phyloP scores from a whole-genome alignment of 2,329 filamentous ascomycete species.

The Curvularia spicifera region DNA sequence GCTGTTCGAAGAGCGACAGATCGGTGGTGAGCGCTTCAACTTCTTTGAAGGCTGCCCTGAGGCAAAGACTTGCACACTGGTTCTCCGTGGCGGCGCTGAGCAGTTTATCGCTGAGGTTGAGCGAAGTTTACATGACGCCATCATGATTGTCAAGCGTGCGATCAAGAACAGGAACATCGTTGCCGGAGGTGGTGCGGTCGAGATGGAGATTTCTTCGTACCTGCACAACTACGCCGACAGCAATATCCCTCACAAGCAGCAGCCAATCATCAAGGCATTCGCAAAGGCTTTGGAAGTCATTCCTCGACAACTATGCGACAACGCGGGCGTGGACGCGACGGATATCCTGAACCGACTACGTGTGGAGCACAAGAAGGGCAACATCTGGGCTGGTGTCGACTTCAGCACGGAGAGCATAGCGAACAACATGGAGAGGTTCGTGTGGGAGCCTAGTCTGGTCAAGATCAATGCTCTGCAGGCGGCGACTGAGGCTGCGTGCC shows the following conservation, averaged over 20 bases:
- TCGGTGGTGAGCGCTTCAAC: conserved; percentile 97
- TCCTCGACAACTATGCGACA: conserved; percentile 95
- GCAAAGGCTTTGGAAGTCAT: conserved; percentile 97
- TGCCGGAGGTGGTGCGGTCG: conserved; percentile 88
- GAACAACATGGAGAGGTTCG: conserved; percentile 93
- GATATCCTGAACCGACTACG: conserved; percentile 96
- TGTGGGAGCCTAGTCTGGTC: conserved; percentile 95
- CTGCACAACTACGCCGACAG: conserved; percentile 91
- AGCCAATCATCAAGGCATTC: conserved; percentile 96
- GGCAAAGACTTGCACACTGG: conserved; percentile 95
- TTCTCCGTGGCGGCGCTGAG: conserved; percentile 94
- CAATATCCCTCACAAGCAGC: conserved; percentile 93
- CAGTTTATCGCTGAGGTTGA: conserved; percentile 99
- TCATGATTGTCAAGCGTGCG: conserved; percentile 99
- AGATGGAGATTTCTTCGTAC: conserved; percentile 97
- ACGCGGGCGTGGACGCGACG: conserved; percentile 96
- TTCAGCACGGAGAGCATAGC: conserved; percentile 89
- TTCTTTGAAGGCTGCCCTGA: conserved; percentile 96
- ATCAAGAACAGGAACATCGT: conserved; percentile 95
- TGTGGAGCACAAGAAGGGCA: conserved; percentile 93
- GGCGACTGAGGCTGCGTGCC: conserved; percentile 90
- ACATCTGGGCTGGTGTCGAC: conserved; percentile 94
- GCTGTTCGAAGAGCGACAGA: conserved; percentile 91
- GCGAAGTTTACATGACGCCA: conserved; percentile 95
- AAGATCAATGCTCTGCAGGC: conserved; percentile 98